Conservation (phyloP, 768 basidiomycete species). For the Rhodotorula diobovata region DNA sequence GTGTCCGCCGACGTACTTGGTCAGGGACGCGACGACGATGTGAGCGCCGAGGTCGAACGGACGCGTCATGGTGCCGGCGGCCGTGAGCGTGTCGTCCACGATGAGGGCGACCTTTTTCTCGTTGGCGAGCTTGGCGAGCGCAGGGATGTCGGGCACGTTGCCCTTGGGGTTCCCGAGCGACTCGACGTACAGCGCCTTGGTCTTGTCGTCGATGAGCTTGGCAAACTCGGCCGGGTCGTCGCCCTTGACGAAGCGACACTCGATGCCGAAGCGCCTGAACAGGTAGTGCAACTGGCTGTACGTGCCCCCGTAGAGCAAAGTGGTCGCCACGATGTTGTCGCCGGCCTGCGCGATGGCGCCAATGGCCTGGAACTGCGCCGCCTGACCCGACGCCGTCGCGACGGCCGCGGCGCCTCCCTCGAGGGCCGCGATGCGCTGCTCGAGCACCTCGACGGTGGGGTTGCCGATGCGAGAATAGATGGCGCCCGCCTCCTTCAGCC, state of each 20-base stretch:
- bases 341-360: conserved; percentile 54
- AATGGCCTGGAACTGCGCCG: conserved; percentile 71
- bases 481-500: conserved; percentile 55
- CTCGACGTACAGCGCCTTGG: conserved; percentile 59
- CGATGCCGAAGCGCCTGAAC: conserved; percentile 44
- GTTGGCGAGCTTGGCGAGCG: conserved; percentile 68
- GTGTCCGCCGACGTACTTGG: conserved; percentile 51
- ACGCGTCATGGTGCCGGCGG: conserved; percentile 52
- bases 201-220: conserved; percentile 68
- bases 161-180: conserved; percentile 73
- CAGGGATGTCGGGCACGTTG: conserved; percentile 60
- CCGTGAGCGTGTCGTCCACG: conserved; percentile 64
- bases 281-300: conserved; percentile 37
- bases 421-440: conserved; percentile 71
- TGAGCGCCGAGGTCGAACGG: conserved; percentile 73
- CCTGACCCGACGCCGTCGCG: conserved; percentile 64
- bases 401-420: conserved; percentile 74
- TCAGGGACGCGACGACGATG: conserved; percentile 72
- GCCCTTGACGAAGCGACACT: conserved; percentile 60
- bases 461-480: conserved; percentile 55
- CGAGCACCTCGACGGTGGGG: conserved; percentile 59
- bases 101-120: conserved; percentile 65
- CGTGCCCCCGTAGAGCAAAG: conserved; percentile 62
- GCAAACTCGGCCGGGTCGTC: conserved; percentile 59
- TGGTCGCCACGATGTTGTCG: conserved; percentile 72